phyloP scores from a whole-genome alignment of 768 basidiomycete genomes.

The Lactarius vividus region DNA sequence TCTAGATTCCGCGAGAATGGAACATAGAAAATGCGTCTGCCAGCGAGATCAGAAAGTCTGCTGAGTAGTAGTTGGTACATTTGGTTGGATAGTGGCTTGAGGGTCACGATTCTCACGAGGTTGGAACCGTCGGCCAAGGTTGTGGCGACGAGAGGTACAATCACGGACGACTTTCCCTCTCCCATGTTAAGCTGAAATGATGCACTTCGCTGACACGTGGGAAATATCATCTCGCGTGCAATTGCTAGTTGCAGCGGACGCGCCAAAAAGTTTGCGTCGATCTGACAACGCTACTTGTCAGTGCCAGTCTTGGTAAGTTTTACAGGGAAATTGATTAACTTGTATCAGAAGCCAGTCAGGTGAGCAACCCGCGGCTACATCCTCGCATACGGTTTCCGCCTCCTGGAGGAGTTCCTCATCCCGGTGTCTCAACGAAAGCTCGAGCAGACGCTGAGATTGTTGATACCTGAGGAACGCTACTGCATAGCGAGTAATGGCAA shows the following conservation, averaged over 20 bases:
- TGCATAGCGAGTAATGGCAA: not conserved
- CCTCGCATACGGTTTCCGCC: not conserved
- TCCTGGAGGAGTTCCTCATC: conserved; percentile 15
- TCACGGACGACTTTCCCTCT: conserved; percentile 54
- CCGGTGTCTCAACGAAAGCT: not conserved
- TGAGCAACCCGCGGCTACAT: not conserved
- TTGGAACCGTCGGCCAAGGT: conserved; percentile 42
- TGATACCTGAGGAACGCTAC: conserved; percentile 4
- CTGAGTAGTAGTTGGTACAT: conserved; percentile 48
- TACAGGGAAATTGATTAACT: not conserved
- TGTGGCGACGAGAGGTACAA: conserved; percentile 45
- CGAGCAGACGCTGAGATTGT: conserved; percentile 15
- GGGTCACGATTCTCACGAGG: conserved; percentile 47
- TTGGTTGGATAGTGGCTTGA: conserved; percentile 45
- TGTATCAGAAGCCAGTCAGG: conserved; percentile 21
- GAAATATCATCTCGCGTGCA: conserved; percentile 47
- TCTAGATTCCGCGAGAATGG: conserved; percentile 47
- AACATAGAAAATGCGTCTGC: conserved; percentile 46
- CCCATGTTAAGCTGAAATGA: conserved; percentile 57
- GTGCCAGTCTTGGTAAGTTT: not conserved
- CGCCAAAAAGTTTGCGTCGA: conserved; percentile 44
- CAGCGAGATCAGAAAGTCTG: conserved; percentile 41
- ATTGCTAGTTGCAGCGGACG: conserved; percentile 44
- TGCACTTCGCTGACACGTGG: conserved; percentile 37
- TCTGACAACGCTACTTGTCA: conserved; percentile 31